Conservation (phyloP, 202 grass and related monocot species). For the Musa balbisiana region DNA sequence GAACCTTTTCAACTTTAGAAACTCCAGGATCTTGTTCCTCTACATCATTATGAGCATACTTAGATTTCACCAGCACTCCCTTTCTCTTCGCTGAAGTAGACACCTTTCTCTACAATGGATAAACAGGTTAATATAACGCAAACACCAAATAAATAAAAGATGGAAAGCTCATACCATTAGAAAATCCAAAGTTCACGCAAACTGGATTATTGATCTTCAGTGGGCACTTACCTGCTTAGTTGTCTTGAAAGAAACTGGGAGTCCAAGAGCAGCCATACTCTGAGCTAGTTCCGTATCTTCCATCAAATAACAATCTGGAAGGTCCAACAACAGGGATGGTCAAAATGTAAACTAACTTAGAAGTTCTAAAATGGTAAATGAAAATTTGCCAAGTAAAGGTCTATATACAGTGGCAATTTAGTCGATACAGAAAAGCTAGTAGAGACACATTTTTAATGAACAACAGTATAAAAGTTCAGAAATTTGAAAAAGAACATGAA, state of each 20-base stretch:
- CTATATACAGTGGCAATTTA: too few relatives aligned
- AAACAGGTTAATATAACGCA: slow-evolving; percentile 3
- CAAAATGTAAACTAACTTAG: neutral
- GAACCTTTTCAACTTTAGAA: slow-evolving; percentile 25
- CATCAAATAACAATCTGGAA: slow-evolving; percentile 25
- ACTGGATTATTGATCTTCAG: neutral
- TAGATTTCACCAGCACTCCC: slow-evolving; percentile 27
- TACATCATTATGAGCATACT: slow-evolving; percentile 21
- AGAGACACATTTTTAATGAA: too few relatives aligned
- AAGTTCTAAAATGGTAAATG: neutral
- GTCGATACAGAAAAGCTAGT: too few relatives aligned
- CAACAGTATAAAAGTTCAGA: neutral
- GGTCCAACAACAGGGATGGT: too few relatives aligned
- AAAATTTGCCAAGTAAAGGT: neutral
- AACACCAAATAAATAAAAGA: slow-evolving; percentile 11
- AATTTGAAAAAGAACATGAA: neutral
- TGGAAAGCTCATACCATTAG: neutral
- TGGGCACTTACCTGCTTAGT: slow-evolving; percentile 48
- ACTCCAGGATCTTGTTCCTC: slow-evolving; percentile 20
- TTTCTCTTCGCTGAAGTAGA: slow-evolving; percentile 42
- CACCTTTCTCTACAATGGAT: slow-evolving; percentile 42
- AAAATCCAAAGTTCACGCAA: neutral
- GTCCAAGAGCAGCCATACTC: slow-evolving; percentile 81
- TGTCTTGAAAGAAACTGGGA: slow-evolving; percentile 80
- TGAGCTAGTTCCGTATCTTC: slow-evolving; percentile 73